Percentiles rank a stretch among this genome's conserved stretches.
phyloP scores from a whole-genome alignment of 1,284 basidiomycete genomes.

The Flammula alnicola region DNA sequence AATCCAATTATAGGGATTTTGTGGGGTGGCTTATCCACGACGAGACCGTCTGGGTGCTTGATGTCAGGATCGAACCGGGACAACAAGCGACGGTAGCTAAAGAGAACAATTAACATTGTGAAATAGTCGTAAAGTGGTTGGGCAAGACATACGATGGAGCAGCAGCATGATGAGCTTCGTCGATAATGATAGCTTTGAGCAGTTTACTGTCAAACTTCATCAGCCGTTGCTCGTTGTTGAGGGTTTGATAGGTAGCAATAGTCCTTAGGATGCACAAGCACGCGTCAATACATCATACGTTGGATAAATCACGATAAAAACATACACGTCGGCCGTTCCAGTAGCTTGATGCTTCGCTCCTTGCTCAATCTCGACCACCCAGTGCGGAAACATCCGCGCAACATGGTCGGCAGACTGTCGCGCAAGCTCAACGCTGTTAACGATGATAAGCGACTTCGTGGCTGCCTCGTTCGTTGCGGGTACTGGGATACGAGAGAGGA shows the following conservation, averaged over 20 bases:
- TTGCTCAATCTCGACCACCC: conserved; percentile 93
- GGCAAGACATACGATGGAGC: conserved; percentile 79
- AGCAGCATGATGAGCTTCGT: conserved; percentile 96
- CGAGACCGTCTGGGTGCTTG: conserved; percentile 52
- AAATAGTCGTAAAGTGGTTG: neutral
- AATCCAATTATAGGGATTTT: conserved; percentile 90
- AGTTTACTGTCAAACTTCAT: conserved; percentile 77
- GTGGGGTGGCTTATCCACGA: conserved; percentile 38
- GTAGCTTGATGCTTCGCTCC: conserved; percentile 76
- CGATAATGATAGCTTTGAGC: conserved; percentile 87
- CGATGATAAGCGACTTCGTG: conserved; percentile 76
- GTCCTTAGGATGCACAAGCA: conserved; percentile 54
- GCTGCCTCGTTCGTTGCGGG: conserved; percentile 49
- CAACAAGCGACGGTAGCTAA: conserved; percentile 79
- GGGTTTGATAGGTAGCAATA: conserved; percentile 92
- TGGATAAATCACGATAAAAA: neutral
- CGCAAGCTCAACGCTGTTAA: conserved; percentile 89
- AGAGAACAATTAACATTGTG: conserved; percentile 33
- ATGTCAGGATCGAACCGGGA: conserved; percentile 75
- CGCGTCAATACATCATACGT: neutral
- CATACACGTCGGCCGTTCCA: conserved; percentile 86
- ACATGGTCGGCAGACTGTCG: conserved; percentile 85
- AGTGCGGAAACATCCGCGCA: conserved; percentile 67
- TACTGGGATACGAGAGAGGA: conserved; percentile 65
- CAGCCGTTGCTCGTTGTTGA: conserved; percentile 69